Conservation (phyloP, 495 filamentous ascomycete species). For the Tuber melanosporum region DNA sequence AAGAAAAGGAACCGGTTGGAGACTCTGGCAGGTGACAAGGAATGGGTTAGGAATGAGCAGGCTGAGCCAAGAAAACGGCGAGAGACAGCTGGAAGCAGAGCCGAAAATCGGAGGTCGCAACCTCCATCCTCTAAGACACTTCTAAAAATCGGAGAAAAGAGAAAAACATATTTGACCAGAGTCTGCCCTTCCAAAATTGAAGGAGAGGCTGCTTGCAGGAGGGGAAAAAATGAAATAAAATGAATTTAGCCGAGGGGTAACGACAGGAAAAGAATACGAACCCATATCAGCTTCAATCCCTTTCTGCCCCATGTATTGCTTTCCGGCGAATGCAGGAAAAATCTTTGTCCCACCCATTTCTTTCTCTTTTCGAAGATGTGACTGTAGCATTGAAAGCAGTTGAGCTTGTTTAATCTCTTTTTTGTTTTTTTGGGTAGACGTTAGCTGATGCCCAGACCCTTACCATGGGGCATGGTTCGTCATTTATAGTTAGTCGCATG, state of each 20-base stretch:
- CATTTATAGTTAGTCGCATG: background rate
- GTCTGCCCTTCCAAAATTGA: background rate
- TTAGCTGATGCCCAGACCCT: background rate
- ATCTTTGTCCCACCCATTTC: slow-evolving; percentile 15
- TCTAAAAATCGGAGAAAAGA: background rate
- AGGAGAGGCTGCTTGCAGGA: background rate
- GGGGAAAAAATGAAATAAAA: background rate
- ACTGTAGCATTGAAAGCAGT: slow-evolving; percentile 19
- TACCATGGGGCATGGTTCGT: background rate
- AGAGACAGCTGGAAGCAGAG: background rate
- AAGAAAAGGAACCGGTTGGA: background rate
- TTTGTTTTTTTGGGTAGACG: slow-evolving; percentile 5
- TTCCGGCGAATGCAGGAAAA: slow-evolving; percentile 18
- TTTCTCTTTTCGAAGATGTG: slow-evolving; percentile 19
- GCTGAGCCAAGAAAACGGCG: background rate
- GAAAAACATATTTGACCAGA: background rate
- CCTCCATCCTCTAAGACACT: background rate
- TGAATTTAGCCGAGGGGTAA: slow-evolving; percentile 2
- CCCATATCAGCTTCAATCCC: slow-evolving; percentile 26
- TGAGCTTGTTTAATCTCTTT: slow-evolving; percentile 13
- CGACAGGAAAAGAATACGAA: slow-evolving; percentile 8
- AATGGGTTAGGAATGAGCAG: background rate
- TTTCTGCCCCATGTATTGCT: slow-evolving; percentile 9
- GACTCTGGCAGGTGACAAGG: background rate
- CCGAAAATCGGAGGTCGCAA: background rate